Evolutionary conservation across 139 green algal genomes (phyloP), one percentile per base, ranked within the genome.

Genomic region (Zygnema circumcarinatum): DNA sequence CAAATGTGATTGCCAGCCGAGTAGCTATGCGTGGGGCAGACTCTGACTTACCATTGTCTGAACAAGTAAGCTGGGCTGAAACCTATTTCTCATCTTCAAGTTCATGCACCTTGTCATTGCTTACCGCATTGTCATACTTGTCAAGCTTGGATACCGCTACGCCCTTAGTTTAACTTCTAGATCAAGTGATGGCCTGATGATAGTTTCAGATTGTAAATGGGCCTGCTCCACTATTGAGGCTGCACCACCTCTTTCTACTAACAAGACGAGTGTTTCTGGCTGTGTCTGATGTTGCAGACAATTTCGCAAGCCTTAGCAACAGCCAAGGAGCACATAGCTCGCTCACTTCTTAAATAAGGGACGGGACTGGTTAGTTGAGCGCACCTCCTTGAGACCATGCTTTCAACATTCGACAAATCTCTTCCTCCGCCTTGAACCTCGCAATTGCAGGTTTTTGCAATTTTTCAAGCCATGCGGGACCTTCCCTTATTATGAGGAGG

Each of bases 1-100:
- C 97, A 0, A 75, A 92, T 41, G 91, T 94, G 0, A 94, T 99
- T n/a, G 97, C 97, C 0, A 90, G 92, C n/a, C 92, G 97, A 29
- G 97, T 98, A 7, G 94, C 96, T 7, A 99, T 99, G 97, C 91
- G 96, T 20, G 93, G 94, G 2, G 94, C 93, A 68, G 97, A 98
- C 7, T 91, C 92, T 0, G 95, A 97, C 54, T 83, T 94, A 67
- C 93, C 94, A 2, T 85, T 98, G 21, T 89, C 93, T n/a, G 95
- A 98, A 76, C 95, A 97, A 89, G 86, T 89, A 32, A 74, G 85
- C 32, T 76, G 25, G 21, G 3, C 74, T 82, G n/a, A n/a, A n/a
- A 33, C 20, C 69, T 21, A 33, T 74, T 32, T 76, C 39, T 33
- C 78, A 42, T 29, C 78, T 7, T 2, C 38, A 47, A 22, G 73